Conservation (phyloP, 2,329 filamentous ascomycete species). For the Epichloe scottii region DNA sequence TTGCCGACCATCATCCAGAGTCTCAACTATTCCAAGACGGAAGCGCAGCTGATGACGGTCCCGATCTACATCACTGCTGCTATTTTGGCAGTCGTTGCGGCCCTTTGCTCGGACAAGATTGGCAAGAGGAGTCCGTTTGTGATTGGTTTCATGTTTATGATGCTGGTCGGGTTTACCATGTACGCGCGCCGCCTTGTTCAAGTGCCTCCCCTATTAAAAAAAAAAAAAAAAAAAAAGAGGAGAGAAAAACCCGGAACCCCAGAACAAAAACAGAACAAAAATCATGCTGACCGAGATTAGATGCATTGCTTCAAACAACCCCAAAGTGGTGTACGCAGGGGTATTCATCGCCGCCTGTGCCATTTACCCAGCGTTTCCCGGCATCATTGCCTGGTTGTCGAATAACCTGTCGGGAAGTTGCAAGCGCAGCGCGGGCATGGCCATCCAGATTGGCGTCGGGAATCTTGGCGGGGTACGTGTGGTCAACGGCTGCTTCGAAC, state of each 20-base stretch:
- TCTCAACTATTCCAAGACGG: slow-evolving; percentile 43
- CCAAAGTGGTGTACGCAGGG: slow-evolving; percentile 56
- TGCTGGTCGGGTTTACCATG: slow-evolving; percentile 46
- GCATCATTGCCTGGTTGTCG: slow-evolving; percentile 65
- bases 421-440: slow-evolving; percentile 56
- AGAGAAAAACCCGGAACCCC: no score
- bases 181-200: slow-evolving; percentile 15
- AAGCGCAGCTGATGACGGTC: slow-evolving; percentile 51
- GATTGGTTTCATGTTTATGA: slow-evolving; percentile 36
- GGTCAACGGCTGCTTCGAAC: background rate
- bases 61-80: slow-evolving; percentile 50
- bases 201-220: background rate
- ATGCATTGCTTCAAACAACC: slow-evolving; percentile 44
- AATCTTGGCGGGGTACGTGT: slow-evolving; percentile 39
- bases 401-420: slow-evolving; percentile 60
- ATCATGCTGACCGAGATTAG: slow-evolving; percentile 20
- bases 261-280: background rate
- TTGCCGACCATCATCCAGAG: slow-evolving; percentile 51
- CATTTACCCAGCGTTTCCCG: slow-evolving; percentile 69
- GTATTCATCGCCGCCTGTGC: slow-evolving; percentile 66
- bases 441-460: slow-evolving; percentile 48
- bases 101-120: slow-evolving; percentile 41
- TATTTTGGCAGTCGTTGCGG: slow-evolving; percentile 39
- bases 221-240: no score
- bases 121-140: slow-evolving; percentile 44